Evolutionary conservation across 108 stramenopile genomes (phyloP), one percentile per base, ranked within the genome.

Genomic region (Pelagomonas calceolata): DNA sequence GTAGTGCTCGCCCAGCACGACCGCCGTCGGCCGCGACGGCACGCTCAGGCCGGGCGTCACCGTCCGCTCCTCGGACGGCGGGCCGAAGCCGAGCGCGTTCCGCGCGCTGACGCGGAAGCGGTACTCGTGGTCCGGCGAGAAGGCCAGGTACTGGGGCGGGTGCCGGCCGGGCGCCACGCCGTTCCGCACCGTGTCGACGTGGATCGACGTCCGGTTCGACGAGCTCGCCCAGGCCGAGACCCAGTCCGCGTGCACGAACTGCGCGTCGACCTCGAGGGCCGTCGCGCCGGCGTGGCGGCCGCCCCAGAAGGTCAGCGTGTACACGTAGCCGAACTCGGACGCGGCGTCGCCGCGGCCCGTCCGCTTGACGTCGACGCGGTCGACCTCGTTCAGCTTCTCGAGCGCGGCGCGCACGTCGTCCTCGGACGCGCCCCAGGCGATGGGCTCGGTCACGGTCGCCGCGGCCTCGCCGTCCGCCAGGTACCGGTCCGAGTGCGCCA

Each of bases 1-100:
- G 76, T 70, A 76, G 44, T 63, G 65, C 64, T 77, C 78, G n/a
- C 85, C 85, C 7, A 84, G 36, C n/a, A 80, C 66, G 0, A 86
- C 84, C 44, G 79, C 68, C 7, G 75, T 84, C 4, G 83, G 81
- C 17, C 73, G 32, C 4, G 67, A 37, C 26, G 85, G 83, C 12
- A 75, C 30, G 51, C 3, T 26, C 16, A 71, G 46, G 36, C 33
- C 70, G 0, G 81, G 74, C 36, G 35, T 63, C 3, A 37, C 66
- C 33, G 70, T 66, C 17, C 34, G 34, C 31, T 67, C 31, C 17
- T 9, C 63, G 16, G 65, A 65, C 12, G 43, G 30, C 30, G 43
- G 34, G 39, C 76, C 76, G 30, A 73, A 66, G 36, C 76, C 76
- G 29, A 34, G 14, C n/a, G 76, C 39, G 37, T 60, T 77, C 34